phyloP scores from a whole-genome alignment of 176 grass and related monocot species.

The Triticum dicoccoides region DNA sequence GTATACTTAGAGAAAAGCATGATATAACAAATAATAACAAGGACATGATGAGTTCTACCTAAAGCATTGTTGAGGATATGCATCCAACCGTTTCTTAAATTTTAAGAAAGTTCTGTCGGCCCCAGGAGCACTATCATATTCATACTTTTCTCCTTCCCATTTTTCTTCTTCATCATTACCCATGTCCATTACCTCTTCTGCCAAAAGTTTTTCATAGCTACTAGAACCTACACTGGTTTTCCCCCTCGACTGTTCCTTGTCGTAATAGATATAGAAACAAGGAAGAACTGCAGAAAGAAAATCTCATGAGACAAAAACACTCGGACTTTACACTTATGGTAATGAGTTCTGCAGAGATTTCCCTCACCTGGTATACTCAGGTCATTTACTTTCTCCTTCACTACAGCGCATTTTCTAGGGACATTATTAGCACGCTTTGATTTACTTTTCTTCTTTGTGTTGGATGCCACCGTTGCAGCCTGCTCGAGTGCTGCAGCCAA shows the following conservation, averaged over 20 bases:
- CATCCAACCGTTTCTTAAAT: conserved; percentile 94
- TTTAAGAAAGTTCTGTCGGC: conserved; percentile 85
- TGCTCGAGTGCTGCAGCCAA: conserved; percentile 70
- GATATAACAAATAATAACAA: background rate
- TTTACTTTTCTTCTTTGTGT: conserved; percentile 71
- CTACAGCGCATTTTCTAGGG: conserved; percentile 20
- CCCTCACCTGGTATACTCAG: conserved; percentile 44
- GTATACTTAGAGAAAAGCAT: background rate
- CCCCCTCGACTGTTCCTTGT: conserved; percentile 31
- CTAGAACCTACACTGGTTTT: conserved; percentile 32
- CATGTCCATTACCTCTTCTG: conserved; percentile 36
- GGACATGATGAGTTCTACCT: conserved; percentile 47
- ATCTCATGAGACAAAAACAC: conserved; percentile 11
- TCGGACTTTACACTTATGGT: background rate
- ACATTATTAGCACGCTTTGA: conserved; percentile 32
- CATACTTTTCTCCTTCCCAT: conserved; percentile 90
- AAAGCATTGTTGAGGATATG: conserved; percentile 78
- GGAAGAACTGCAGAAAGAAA: conserved; percentile 62
- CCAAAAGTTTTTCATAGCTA: conserved; percentile 32
- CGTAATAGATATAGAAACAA: conserved; percentile 91
- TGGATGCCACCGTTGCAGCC: conserved; percentile 63
- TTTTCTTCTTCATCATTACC: conserved; percentile 58
- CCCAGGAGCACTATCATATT: conserved; percentile 80
- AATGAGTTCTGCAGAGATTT: background rate
- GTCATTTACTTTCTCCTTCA: conserved; percentile 43